Base-by-base conservation (phyloP, 768 basidiomycete genomes). In the Clitopilus passeckerianus region DNA sequence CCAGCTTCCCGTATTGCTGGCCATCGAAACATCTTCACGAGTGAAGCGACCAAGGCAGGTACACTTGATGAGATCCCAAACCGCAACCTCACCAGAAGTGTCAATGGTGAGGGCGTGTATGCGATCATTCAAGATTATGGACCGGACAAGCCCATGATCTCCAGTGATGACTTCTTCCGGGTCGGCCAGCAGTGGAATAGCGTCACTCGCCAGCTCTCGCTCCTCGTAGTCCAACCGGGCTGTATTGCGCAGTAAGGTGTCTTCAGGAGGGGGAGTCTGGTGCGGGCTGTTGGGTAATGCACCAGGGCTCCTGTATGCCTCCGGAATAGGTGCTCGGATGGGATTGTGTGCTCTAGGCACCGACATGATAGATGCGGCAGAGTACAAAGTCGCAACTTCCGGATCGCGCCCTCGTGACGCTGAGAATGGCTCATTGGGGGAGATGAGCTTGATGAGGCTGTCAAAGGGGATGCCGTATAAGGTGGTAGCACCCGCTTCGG, bases 81-180 rank as follows among this genome's bases (percentile, higher is more conserved):
- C 88, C 0, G 89, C 91, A 10, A 98, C 88, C 65, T 91, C 86
- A 5, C 95, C 94, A 1, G 82, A 80, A 0, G 93, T 96, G 67
- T 98, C 90, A 43, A 97, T 88, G 0, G 93, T 94, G 46, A 99
- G 75, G 18, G 90, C 93, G 67, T 98, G 95, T 63, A 93, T 79
- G 60, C 92, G 81, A 68, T 98, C 93, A 70, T 93, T 97, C 43
- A 98, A 74, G 53, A 96, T 77, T 43, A 91, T 75, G 6, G 86
- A 87, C 34, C 95, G 81, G 54, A 97, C 87, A 22, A 98, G 81
- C 3, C 96, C 96, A 61, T 84, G 80, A 56, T 86, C 86, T 1
- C 96, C 96, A 6, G 71, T 65, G 34, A 96, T 89, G 12, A 89
- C 72, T 57, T 83, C 82, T 63, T 93, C 91, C 0, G 95, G 90